Evolutionary conservation across 495 filamentous ascomycete species (phyloP).

Genomic region (Penicillium paxilli): DNA sequence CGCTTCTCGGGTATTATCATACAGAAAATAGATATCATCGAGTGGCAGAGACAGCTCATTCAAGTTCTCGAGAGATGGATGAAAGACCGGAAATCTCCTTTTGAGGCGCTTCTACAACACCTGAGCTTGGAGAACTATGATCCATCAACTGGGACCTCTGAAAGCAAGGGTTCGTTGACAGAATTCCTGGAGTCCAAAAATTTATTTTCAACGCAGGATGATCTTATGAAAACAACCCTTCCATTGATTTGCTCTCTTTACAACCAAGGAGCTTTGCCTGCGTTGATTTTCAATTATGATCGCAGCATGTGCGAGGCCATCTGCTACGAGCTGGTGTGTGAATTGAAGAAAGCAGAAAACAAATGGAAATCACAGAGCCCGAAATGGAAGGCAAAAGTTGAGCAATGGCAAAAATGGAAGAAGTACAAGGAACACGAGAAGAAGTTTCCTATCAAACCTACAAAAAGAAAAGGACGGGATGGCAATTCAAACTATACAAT

Average conservation of each 20-base stretch:
- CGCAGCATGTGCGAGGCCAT: slow-evolving; percentile 61
- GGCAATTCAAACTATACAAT: too few species aligned
- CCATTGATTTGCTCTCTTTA: slow-evolving; percentile 63
- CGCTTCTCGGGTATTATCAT: slow-evolving; percentile 44
- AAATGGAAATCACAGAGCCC: slow-evolving; percentile 54
- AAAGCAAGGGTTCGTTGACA: background rate
- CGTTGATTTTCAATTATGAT: slow-evolving; percentile 77
- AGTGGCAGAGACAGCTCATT: slow-evolving; percentile 67
- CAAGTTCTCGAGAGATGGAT: slow-evolving; percentile 60
- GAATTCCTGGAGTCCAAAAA: background rate
- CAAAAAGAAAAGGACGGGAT: too few species aligned
- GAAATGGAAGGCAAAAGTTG: slow-evolving; percentile 64
- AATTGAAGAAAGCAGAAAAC: slow-evolving; percentile 54
- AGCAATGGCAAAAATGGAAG: too few species aligned
- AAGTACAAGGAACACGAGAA: too few species aligned
- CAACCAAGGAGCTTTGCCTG: slow-evolving; percentile 63
- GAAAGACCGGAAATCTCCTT: slow-evolving; percentile 57
- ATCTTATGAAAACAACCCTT: slow-evolving; percentile 49
- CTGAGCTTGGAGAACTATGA: slow-evolving; percentile 15
- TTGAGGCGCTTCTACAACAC: slow-evolving; percentile 53
- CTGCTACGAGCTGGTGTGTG: slow-evolving; percentile 40
- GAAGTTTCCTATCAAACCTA: too few species aligned
- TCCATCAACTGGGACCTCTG: background rate
- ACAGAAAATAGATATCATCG: slow-evolving; percentile 60
- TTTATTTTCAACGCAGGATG: background rate